phyloP scores from a whole-genome alignment of 768 basidiomycete genomes.

The Lactarius tabidus region DNA sequence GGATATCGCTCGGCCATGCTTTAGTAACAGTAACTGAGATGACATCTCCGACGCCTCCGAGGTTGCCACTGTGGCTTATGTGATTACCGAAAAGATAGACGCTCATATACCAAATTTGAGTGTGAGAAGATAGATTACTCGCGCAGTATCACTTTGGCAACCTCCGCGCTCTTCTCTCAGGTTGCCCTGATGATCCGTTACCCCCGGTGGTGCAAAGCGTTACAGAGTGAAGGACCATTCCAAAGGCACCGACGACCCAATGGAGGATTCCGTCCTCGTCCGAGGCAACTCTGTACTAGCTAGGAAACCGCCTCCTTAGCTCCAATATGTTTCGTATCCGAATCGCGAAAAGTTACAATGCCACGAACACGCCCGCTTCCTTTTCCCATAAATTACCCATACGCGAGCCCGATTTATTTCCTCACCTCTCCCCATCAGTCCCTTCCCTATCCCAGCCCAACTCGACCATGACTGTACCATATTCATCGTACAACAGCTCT shows the following conservation, averaged over 20 bases:
- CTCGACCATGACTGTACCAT: constrained; percentile 9
- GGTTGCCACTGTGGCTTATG: not conserved
- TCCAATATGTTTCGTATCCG: not conserved
- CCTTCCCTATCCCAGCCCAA: not conserved
- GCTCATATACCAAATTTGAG: not conserved
- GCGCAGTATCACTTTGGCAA: not conserved
- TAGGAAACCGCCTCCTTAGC: not conserved
- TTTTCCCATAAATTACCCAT: constrained; percentile 9
- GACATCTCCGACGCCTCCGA: not conserved
- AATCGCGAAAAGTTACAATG: not conserved
- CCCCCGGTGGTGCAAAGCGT: not conserved
- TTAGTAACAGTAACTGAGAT: not conserved
- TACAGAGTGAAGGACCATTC: not conserved
- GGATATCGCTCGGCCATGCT: not conserved
- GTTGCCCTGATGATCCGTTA: constrained; percentile 8
- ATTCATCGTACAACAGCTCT: not conserved
- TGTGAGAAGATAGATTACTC: not conserved
- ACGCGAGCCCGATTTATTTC: not conserved
- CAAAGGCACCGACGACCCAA: not conserved
- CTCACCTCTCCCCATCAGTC: not conserved
- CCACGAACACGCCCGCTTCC: not conserved
- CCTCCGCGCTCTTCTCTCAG: not conserved
- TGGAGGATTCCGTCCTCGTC: not conserved
- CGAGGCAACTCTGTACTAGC: not conserved
- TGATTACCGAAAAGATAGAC: no score